Conservation (phyloP, 805 yeast species). For the Pichia thaimueangensis region DNA sequence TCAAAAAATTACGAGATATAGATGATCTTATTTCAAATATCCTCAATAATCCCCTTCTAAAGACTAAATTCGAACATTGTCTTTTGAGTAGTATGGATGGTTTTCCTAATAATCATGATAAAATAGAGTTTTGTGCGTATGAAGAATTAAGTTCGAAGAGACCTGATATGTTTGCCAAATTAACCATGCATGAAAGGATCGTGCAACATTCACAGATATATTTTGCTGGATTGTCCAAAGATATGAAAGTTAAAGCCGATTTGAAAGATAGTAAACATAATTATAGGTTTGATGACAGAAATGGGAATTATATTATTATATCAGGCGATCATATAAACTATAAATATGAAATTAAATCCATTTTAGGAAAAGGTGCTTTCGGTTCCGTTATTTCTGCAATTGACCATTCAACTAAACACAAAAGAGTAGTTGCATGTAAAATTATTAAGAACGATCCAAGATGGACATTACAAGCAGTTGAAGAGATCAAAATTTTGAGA, state of each 20-base stretch:
- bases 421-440: slow-evolving; percentile 61
- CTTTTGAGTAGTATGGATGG: no score
- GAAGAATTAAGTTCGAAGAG: slow-evolving; percentile 14
- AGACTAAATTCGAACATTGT: not conserved
- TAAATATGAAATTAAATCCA: slow-evolving; percentile 54
- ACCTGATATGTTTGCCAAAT: slow-evolving; percentile 19
- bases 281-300: slow-evolving; percentile 67
- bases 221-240: slow-evolving; percentile 38
- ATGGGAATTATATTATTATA: slow-evolving; percentile 52
- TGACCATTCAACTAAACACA: slow-evolving; percentile 49
- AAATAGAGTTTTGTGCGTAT: slow-evolving; percentile 5
- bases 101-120: not conserved
- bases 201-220: slow-evolving; percentile 40
- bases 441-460: slow-evolving; percentile 67
- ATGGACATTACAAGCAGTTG: slow-evolving; percentile 71
- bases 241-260: slow-evolving; percentile 27
- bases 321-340: slow-evolving; percentile 70
- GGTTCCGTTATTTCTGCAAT: slow-evolving; percentile 67
- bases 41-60: not conserved
- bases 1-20: not conserved
- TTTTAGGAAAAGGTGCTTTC: slow-evolving; percentile 75
- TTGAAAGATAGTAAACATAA: slow-evolving; percentile 38
- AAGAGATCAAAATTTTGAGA: slow-evolving; percentile 65
- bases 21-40: not conserved
- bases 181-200: slow-evolving; percentile 52